Conservation (phyloP, 2,329 filamentous ascomycete genomes). For the Sporothrix brunneoviolacea region DNA sequence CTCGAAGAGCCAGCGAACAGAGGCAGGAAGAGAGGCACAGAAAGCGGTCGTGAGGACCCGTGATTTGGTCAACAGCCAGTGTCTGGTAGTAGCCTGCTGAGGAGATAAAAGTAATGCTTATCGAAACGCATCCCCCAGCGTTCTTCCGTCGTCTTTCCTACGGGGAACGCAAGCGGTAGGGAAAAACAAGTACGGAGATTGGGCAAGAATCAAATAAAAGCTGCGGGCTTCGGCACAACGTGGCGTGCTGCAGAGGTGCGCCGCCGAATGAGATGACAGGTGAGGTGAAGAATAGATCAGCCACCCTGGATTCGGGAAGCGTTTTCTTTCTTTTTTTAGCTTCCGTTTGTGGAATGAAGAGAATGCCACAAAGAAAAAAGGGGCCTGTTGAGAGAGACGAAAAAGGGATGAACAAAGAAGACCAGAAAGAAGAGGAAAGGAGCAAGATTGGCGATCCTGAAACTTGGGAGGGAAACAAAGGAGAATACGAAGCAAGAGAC, state of each 20-base stretch:
- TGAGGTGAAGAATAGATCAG: neutral
- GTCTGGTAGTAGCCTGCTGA: neutral
- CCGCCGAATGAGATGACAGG: neutral
- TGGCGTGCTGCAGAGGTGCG: slow-evolving; percentile 1
- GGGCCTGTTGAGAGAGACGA: neutral
- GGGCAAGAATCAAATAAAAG: too few relatives aligned
- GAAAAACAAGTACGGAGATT: too few relatives aligned
- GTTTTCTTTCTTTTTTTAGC: too few relatives aligned
- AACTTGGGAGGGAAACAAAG: too few relatives aligned
- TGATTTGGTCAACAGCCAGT: neutral
- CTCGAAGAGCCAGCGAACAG: neutral
- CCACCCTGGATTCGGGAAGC: neutral
- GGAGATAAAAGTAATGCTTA: neutral
- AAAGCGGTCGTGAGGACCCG: neutral
- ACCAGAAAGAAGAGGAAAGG: neutral
- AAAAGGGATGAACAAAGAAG: neutral
- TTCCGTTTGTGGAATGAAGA: too few relatives aligned
- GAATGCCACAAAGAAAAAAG: neutral
- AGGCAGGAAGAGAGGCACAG: neutral
- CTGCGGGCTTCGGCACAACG: slow-evolving; percentile 4
- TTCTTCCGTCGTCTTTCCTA: too few relatives aligned
- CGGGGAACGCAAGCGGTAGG: too few relatives aligned
- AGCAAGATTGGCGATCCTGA: neutral
- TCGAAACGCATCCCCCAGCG: too few relatives aligned
- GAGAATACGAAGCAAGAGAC: neutral